Conservation (phyloP, 371 early-diverging fungal genomes). For the Nematocida parisii region DNA sequence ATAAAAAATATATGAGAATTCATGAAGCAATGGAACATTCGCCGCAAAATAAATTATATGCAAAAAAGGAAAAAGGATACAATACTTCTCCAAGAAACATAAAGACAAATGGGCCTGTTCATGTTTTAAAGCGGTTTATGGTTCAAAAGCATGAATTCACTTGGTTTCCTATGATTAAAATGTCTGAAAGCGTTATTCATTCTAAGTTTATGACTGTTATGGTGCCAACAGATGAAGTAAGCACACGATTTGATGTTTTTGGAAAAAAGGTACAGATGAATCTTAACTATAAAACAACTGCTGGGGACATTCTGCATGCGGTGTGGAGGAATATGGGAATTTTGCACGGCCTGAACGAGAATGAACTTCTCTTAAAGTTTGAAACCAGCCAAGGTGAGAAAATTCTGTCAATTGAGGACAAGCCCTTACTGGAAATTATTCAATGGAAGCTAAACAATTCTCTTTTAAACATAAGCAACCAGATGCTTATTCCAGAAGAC, state of each 20-base stretch:
- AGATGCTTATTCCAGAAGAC: conserved; percentile 20
- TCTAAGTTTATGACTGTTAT: conserved; percentile 19
- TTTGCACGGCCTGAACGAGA: not conserved
- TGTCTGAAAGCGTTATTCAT: conserved; percentile 1
- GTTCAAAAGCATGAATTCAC: not conserved
- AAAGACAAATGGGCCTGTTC: not conserved
- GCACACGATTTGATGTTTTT: conserved; percentile 2
- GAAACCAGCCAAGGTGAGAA: not conserved
- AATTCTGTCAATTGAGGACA: conserved; percentile 4
- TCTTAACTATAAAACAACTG: conserved; percentile 32
- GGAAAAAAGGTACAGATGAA: conserved; percentile 9
- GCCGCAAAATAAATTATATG: not conserved
- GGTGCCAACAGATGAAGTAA: conserved; percentile 24
- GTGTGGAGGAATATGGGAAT: conserved; percentile 15
- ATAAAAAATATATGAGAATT: conserved; percentile 25
- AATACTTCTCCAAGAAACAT: not conserved
- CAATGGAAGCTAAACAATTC: conserved; percentile 55
- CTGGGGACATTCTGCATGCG: conserved; percentile 22
- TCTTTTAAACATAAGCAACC: conserved; percentile 6
- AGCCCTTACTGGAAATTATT: conserved; percentile 33
- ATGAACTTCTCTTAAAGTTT: conserved; percentile 5
- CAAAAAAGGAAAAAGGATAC: not conserved
- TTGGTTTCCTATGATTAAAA: conserved; percentile 11
- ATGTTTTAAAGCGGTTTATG: conserved; percentile 3
- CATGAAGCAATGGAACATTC: not conserved